Conservation (phyloP, 225 moss, liverwort and hornwort genomes). For the Physcomitrium patens region DNA sequence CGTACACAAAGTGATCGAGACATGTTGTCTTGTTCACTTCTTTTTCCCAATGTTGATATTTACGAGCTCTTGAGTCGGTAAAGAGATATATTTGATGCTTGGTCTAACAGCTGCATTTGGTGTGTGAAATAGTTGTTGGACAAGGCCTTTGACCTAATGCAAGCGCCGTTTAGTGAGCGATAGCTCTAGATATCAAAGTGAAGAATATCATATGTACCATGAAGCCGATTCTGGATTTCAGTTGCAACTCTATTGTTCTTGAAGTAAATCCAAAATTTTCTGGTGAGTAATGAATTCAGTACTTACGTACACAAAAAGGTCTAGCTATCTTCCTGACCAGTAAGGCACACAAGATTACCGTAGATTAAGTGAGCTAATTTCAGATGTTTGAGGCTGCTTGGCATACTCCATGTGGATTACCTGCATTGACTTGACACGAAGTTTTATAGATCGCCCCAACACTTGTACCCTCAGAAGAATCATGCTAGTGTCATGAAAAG, state of each 20-base stretch:
- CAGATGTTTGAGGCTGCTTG: too few species aligned
- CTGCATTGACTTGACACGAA: too few species aligned
- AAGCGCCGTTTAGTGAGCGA: slow-evolving; percentile 61
- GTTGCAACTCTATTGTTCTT: slow-evolving; percentile 10
- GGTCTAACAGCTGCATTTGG: slow-evolving; percentile 28
- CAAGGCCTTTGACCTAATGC: too few species aligned
- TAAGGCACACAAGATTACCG: too few species aligned
- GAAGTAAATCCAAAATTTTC: slow-evolving; percentile 20
- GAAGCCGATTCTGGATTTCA: slow-evolving; percentile 14
- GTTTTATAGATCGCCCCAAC: too few species aligned
- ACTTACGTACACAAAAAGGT: too few species aligned
- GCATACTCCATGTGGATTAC: too few species aligned
- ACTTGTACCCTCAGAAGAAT: too few species aligned
- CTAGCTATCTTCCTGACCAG: too few species aligned
- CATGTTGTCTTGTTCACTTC: slow-evolving; percentile 21
- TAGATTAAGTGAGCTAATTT: too few species aligned
- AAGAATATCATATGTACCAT: slow-evolving; percentile 9
- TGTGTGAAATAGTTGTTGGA: slow-evolving; percentile 40
- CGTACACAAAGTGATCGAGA: not conserved
- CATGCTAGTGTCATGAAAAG: too few species aligned
- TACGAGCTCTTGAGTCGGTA: not conserved
- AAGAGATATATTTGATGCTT: not conserved
- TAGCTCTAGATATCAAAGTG: slow-evolving; percentile 20
- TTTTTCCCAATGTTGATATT: not conserved
- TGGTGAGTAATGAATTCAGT: slow-evolving; percentile 20